Evolutionary conservation across 2,329 filamentous ascomycete genomes (phyloP), one percentile per base, ranked within the genome.

Genomic region (Talaromyces sp.): DNA sequence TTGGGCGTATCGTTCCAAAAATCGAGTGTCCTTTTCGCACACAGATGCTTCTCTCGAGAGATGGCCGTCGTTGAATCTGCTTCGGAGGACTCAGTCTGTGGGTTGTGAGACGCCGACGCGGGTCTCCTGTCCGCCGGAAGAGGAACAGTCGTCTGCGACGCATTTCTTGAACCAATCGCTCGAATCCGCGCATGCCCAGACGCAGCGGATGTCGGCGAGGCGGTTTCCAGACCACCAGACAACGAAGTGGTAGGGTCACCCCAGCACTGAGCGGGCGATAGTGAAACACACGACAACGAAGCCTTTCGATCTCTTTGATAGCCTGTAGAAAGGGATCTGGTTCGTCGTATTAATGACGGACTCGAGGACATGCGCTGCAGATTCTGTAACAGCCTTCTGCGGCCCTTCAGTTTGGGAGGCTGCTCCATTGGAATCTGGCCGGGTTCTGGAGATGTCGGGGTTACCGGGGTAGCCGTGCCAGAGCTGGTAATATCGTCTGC

Each of bases 351-450:
- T 58, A 96, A 78, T 16, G 89, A 90, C 0, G 90, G 88, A 6
- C 88, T 91, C 0, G 92, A 96, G 11, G 90, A 88, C 71, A 96
- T 93, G 63, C 91, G 88, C 66, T 93, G 88, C 56, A 96, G 82
- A 35, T 88, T 86, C 66, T 87, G 86, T 18, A 96, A 80, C 37
- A 96, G 76, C 64, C 88, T 86, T 69, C 88, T 86, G 54, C 89
- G 85, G 60, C 86, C 84, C 73, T 88, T 92, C 62, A 84, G 80
- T 75, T 88, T 91, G 28, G 79, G 80, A 2, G 76, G 77, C 42
- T 74, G 75, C 33, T 77, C 77, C 57, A 75, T 64, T 3, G 77
- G 73, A 14, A 76, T 75, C 64, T 75, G 70, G 4, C 72, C 76
- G 35, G 68, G 64, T 37, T 48, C 42, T n/a, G 75, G 35, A 14